phyloP scores from a whole-genome alignment of 169 alveolate genomes.

The Eimeria zaria region DNA sequence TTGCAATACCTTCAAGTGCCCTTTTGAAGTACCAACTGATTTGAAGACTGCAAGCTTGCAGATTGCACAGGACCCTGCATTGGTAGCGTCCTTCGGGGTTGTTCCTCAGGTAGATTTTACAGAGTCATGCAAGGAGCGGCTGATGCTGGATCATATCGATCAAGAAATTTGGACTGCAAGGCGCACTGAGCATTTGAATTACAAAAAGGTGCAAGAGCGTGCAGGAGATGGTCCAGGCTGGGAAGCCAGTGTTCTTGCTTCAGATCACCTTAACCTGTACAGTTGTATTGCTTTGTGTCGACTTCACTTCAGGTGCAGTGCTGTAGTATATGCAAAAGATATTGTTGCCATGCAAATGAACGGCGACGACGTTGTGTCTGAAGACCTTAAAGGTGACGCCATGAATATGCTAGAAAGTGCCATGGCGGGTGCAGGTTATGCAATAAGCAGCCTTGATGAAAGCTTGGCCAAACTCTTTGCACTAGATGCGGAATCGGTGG shows the following conservation, averaged over 20 bases:
- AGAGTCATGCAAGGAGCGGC: slow-evolving; percentile 52
- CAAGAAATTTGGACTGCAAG: slow-evolving; percentile 38
- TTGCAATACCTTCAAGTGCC: slow-evolving; percentile 58
- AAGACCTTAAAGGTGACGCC: background rate
- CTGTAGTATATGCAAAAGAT: slow-evolving; percentile 46
- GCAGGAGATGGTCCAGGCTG: slow-evolving; percentile 33
- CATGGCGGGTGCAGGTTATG: background rate
- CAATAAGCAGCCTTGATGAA: background rate
- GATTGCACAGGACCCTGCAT: slow-evolving; percentile 44
- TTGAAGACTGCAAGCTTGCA: slow-evolving; percentile 49
- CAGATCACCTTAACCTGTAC: slow-evolving; percentile 36
- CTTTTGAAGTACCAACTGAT: slow-evolving; percentile 74
- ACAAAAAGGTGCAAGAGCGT: background rate
- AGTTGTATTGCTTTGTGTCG: slow-evolving; percentile 61
- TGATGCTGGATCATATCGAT: slow-evolving; percentile 40
- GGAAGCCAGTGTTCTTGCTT: slow-evolving; percentile 53
- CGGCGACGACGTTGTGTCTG: background rate
- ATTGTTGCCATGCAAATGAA: background rate
- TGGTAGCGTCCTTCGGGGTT: slow-evolving; percentile 54
- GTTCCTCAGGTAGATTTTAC: slow-evolving; percentile 56
- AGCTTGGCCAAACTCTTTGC: background rate
- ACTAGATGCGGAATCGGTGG: background rate
- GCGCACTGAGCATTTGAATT: slow-evolving; percentile 25
- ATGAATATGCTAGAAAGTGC: background rate
- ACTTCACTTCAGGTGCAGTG: slow-evolving; percentile 32